phyloP scores from a whole-genome alignment of 2,329 filamentous ascomycete species.

The Colletotrichum sp. region DNA sequence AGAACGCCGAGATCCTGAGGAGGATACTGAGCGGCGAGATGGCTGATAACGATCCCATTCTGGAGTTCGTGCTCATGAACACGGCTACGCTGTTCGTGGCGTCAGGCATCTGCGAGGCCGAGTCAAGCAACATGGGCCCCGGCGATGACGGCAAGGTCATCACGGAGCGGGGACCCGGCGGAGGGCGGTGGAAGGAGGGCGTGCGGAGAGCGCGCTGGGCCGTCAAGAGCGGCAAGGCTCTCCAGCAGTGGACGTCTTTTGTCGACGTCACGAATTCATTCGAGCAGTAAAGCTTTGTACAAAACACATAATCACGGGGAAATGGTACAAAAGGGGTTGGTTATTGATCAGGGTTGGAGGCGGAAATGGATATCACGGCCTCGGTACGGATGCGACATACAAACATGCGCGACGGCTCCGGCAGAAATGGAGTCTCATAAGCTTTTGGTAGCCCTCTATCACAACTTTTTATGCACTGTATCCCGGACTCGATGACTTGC shows the following conservation, averaged over 20 bases:
- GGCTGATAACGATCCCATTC: slow-evolving; percentile 77
- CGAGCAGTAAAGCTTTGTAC: background rate
- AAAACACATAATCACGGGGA: background rate
- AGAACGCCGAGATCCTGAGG: slow-evolving; percentile 87
- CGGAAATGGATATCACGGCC: background rate
- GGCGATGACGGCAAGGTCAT: slow-evolving; percentile 84
- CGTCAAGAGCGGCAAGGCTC: slow-evolving; percentile 84
- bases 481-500: background rate
- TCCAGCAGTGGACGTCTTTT: slow-evolving; percentile 82
- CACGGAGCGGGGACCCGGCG: slow-evolving; percentile 81
- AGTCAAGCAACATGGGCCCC: slow-evolving; percentile 78
- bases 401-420: background rate
- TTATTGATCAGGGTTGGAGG: background rate
- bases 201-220: slow-evolving; percentile 87
- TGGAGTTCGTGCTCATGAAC: slow-evolving; percentile 95
- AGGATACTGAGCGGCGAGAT: slow-evolving; percentile 78
- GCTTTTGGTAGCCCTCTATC: slow-evolving; percentile 19
- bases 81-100: slow-evolving; percentile 87
- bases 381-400: background rate
- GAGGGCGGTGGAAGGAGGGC: slow-evolving; percentile 93
- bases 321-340: background rate
- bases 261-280: slow-evolving; percentile 76
- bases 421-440: slow-evolving; percentile 10
- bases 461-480: slow-evolving; percentile 18
- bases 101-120: slow-evolving; percentile 84